phyloP scores from a whole-genome alignment of 2,329 filamentous ascomycete genomes.

The Rhinocladiella mackenziei region DNA sequence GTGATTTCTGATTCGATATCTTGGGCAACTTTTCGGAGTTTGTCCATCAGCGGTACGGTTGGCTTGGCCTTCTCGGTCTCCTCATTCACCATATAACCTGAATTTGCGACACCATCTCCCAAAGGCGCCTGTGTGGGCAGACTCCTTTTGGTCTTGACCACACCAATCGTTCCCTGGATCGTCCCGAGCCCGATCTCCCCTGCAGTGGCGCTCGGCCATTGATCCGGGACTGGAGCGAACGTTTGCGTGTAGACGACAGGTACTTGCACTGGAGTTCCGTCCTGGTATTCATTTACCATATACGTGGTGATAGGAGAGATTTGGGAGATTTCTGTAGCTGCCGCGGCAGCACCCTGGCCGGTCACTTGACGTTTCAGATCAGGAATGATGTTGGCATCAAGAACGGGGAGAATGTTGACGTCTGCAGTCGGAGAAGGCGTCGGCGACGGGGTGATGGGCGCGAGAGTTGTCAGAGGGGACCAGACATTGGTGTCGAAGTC shows the following conservation, averaged over 20 bases:
- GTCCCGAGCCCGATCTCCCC: conserved; percentile 36
- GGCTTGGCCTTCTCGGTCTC: not conserved
- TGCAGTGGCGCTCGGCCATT: conserved; percentile 31
- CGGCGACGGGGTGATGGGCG: conserved; percentile 8
- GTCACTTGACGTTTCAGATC: conserved; percentile 25
- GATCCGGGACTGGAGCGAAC: conserved; percentile 32
- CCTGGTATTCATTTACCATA: conserved; percentile 10
- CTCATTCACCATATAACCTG: not conserved
- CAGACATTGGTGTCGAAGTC: conserved; percentile 16
- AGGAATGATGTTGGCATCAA: conserved; percentile 17
- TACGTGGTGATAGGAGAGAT: conserved; percentile 32
- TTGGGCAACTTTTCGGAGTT: not conserved
- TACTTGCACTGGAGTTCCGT: conserved; percentile 15
- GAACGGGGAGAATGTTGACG: conserved; percentile 12
- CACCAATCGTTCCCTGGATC: conserved; percentile 25
- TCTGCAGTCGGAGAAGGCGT: conserved; percentile 7
- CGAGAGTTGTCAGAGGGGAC: conserved; percentile 19
- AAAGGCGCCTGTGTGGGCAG: conserved; percentile 19
- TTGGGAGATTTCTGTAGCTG: conserved; percentile 30
- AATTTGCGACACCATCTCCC: too few species aligned
- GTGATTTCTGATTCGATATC: not conserved
- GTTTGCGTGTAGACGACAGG: conserved; percentile 31
- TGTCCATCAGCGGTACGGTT: not conserved
- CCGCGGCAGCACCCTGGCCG: conserved; percentile 32
- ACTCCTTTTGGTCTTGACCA: conserved; percentile 25